A percentile compares a stretch with the other conserved stretches of the same genome.
Conservation (phyloP, 768 basidiomycete genomes). For the Coprinopsis marcescibilis region DNA sequence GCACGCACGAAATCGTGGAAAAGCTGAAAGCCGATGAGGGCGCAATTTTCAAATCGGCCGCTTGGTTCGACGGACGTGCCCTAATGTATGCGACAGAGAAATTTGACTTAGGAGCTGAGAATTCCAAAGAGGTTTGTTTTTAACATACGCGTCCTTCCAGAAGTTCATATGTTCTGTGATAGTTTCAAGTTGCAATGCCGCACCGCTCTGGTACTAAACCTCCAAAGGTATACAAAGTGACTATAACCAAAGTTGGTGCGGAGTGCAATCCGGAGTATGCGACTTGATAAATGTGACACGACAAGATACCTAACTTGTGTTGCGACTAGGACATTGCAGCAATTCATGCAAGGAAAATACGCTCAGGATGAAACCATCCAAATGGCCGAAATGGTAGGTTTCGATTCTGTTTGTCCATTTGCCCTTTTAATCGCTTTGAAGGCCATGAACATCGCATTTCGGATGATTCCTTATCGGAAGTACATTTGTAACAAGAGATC, state of each 20-base stretch:
- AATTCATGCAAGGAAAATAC: conserved; percentile 58
- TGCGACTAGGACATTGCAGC: conserved; percentile 46
- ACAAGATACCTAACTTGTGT: background rate
- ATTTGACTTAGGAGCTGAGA: conserved; percentile 49
- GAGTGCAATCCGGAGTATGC: conserved; percentile 32
- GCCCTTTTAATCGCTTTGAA: conserved; percentile 17
- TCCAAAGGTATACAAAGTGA: conserved; percentile 66
- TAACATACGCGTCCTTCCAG: background rate
- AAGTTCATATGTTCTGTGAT: background rate
- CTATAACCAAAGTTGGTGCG: conserved; percentile 47
- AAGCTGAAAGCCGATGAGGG: conserved; percentile 50
- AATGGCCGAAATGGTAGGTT: conserved; percentile 51
- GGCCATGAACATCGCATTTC: conserved; percentile 73
- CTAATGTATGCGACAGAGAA: conserved; percentile 57
- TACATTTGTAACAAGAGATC: conserved; percentile 74
- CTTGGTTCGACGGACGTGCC: conserved; percentile 75
- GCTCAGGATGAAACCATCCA: conserved; percentile 59
- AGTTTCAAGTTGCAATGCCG: conserved; percentile 53
- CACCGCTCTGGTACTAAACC: conserved; percentile 26
- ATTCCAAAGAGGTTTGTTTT: conserved; percentile 45
- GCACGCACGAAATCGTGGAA: conserved; percentile 37
- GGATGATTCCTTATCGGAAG: conserved; percentile 64
- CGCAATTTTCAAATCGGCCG: conserved; percentile 57
- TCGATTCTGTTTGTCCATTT: background rate
- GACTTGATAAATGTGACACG: background rate